phyloP scores from a whole-genome alignment of 2,329 filamentous ascomycete species.

The Ophiostoma montium region DNA sequence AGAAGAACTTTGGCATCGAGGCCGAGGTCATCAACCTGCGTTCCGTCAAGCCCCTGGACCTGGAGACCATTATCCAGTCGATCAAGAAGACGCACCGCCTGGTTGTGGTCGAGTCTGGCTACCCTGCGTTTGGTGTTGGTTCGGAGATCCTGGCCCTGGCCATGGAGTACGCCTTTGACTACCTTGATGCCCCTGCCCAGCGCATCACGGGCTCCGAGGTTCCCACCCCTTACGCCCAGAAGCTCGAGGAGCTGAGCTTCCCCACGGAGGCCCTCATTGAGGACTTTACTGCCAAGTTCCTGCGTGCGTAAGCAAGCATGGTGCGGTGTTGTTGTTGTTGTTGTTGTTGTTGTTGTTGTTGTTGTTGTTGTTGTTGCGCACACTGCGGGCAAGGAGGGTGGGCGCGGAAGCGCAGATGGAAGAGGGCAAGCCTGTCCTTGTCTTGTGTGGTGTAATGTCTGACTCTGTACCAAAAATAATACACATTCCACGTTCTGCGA shows the following conservation, averaged over 20 bases:
- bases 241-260: conserved; percentile 91
- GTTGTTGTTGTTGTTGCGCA: not conserved
- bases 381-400: no score
- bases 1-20: conserved; percentile 93
- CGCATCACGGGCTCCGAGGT: conserved; percentile 95
- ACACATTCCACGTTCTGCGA: not conserved
- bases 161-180: conserved; percentile 98
- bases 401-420: no score
- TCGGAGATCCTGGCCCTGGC: conserved; percentile 86
- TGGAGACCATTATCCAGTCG: conserved; percentile 89
- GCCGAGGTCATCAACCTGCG: conserved; percentile 96
- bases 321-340: no score
- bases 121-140: conserved; percentile 85
- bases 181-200: conserved; percentile 84
- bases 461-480: not conserved
- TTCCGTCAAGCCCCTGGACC: conserved; percentile 89
- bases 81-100: conserved; percentile 97
- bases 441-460: not conserved
- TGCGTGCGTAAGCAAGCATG: conserved; percentile 39
- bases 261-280: conserved; percentile 80
- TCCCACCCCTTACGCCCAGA: conserved; percentile 85
- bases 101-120: conserved; percentile 86
- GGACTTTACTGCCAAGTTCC: conserved; percentile 75
- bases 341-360: no score
- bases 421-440: not conserved